Base-by-base conservation (phyloP, 257 asterid genomes). In the Petunia secreta region DNA sequence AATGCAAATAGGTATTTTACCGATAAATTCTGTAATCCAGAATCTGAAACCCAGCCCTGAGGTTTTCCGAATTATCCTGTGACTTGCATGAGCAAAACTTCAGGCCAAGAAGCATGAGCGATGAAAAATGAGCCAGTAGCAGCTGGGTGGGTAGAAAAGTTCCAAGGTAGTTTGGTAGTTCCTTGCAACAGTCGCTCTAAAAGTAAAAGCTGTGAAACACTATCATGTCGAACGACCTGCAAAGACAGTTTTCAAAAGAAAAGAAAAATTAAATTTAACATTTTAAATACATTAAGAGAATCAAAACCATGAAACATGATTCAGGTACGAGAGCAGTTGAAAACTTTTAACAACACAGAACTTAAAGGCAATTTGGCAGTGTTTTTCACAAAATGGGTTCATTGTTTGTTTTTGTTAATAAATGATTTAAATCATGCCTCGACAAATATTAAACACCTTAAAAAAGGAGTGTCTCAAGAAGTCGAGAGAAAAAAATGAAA, bases 131-230 rank as follows among this genome's bases (percentile, higher is more conserved):
- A 91, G 82, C 99, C 98, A 0, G 97, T 84, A 53, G 98, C 97
- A 81, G 93, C 91, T 53, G 99, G 99, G 90, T 96, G 99, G 79
- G 88, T 89, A 53, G 99, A 91, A 85, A 92, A 96, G 68, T 87
- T 92, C 97, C 97, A 91, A 79, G 95, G 96, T 78, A 88, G 84
- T 85, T 88, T 93, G 79, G 98, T 91, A 34, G 97, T 89, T 85
- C 97, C 98, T 90, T 92, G 99, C 79, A 96, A 83, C 99, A 96
- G 89, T 80, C 98, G 92, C 77, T 98, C 98, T 68, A 96, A 89
- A 82, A 96, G 89, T 87, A 96, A 88, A 83, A 96, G 98, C 89
- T 96, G 97, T 81, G 93, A 97, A 83, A 93, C 88, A 73, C 98
- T 92, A 86, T 90, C 94, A 83, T 94, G 96, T 25, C 99, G 93